Evolutionary conservation across 2,329 filamentous ascomycete species (phyloP), one percentile per base, ranked within the genome.

Genomic region (Apiospora kogelbergensis): DNA sequence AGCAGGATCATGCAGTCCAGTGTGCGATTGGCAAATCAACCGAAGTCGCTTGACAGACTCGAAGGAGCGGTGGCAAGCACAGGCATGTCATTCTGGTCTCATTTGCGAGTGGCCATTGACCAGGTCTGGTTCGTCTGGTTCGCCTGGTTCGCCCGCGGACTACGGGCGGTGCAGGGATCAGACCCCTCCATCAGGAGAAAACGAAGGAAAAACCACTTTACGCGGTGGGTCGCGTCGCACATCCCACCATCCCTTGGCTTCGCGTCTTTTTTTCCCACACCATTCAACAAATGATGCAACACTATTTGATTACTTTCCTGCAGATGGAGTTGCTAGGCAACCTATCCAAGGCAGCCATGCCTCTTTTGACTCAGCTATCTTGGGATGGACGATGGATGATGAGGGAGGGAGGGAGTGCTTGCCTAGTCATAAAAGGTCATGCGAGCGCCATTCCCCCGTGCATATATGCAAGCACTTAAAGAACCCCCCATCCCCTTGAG

Each of bases 391-490:
- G 40, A 33, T 33, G n/a, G n/a, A 33, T 33, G 33, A 33, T 33
- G 33, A 7, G 7, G 3, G 33, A 3, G 33, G 33, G 33, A 33
- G 33, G n/a, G 20, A n/a, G 22, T 46, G 70, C 65, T 70, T 72
- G 71, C 71, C 60, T 64, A 53, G 37, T 71, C 71, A 72, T 71
- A 71, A 67, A 72, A 75, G 72, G 67, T 68, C 66, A 70, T 33
- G 64, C 24, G 60, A 63, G 68, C 68, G 26, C 26, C 48, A 37
- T 60, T 45, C 69, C 71, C 68, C 71, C 71, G 72, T 71, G 65
- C 72, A 71, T 74, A 73, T 71, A 78, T 79, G 77, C 77, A 79
- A 78, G 73, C 77, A 77, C 75, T 78, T 78, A 78, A 78, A 76
- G 72, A 33, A 66, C 53, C 68, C 69, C 72, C 69, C 69, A 17